Evolutionary conservation across 257 asterid species (phyloP).

Genomic region (Jacaranda mimosifolia): DNA sequence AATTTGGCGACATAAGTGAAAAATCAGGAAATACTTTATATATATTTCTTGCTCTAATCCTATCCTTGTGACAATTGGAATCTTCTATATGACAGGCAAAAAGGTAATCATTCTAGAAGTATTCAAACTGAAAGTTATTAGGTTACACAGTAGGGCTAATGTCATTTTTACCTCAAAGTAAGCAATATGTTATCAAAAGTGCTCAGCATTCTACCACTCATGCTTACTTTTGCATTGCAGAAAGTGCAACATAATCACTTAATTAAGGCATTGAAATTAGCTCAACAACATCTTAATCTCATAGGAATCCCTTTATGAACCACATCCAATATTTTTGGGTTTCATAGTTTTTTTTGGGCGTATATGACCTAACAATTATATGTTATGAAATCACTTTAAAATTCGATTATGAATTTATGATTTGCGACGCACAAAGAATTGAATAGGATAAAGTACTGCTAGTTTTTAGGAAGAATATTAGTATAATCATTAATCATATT

Average conservation of each 20-base stretch:
- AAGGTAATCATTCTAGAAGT: background rate
- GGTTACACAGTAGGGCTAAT: background rate
- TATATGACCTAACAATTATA: too few relatives aligned
- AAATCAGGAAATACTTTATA: background rate
- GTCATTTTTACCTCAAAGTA: background rate
- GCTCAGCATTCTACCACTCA: background rate
- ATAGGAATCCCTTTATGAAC: too few relatives aligned
- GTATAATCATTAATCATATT: too few relatives aligned
- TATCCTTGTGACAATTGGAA: background rate
- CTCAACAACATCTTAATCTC: too few relatives aligned
- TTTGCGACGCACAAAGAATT: too few relatives aligned
- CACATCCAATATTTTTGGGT: too few relatives aligned
- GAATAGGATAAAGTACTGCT: too few relatives aligned
- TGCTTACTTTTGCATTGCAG: background rate
- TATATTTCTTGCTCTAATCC: background rate
- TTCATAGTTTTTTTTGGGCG: too few relatives aligned
- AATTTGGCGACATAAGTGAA: background rate
- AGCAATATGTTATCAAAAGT: background rate
- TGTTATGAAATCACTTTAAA: too few relatives aligned
- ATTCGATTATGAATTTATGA: too few relatives aligned
- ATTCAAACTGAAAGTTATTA: background rate
- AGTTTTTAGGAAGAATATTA: too few relatives aligned
- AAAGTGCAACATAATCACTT: background rate
- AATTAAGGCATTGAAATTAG: background rate
- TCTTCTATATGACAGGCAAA: background rate